Percentiles rank a stretch among this genome's conserved stretches.
These are phyloP conservation scores for Camellia japonica DNA, from an alignment of 148 eudicot genomes.

Conservation along the genomic window DNA sequence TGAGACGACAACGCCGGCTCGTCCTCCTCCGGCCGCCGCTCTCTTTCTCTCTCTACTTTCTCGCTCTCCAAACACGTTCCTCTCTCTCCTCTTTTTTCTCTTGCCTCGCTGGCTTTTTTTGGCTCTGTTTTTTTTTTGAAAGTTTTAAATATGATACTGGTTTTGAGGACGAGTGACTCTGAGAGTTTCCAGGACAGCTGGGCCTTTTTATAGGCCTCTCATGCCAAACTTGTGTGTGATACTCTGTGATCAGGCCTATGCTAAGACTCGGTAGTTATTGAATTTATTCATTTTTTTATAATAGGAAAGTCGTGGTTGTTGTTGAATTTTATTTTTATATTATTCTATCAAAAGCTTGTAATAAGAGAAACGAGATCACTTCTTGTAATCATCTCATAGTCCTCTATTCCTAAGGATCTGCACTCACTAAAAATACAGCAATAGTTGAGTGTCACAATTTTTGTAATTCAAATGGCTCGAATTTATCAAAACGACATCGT, in stretches of 20 bases:
- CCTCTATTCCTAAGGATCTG: no score
- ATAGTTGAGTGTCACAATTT: no score
- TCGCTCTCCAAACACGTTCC: not conserved
- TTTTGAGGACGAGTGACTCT: not conserved
- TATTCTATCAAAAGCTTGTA: no score
- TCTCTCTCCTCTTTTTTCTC: not conserved
- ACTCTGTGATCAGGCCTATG: not conserved
- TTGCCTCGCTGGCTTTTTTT: constrained; percentile 10
- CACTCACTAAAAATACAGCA: no score
- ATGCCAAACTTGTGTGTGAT: not conserved
- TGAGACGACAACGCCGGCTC: not conserved
- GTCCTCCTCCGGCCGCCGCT: not conserved
- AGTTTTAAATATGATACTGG: not conserved
- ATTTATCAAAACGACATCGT: no score
- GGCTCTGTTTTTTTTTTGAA: no score
- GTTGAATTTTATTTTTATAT: no score
- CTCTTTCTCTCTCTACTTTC: not conserved
- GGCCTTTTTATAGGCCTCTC: constrained; percentile 12
- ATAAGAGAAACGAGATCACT: no score
- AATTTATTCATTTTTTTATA: not conserved
- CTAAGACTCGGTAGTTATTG: not conserved
- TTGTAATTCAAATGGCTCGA: no score
- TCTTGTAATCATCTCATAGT: no score
- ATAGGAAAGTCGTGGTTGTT: no score
- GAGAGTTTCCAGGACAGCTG: not conserved